Conservation (phyloP, 441 rosid species). For the Oxalis stricta region DNA sequence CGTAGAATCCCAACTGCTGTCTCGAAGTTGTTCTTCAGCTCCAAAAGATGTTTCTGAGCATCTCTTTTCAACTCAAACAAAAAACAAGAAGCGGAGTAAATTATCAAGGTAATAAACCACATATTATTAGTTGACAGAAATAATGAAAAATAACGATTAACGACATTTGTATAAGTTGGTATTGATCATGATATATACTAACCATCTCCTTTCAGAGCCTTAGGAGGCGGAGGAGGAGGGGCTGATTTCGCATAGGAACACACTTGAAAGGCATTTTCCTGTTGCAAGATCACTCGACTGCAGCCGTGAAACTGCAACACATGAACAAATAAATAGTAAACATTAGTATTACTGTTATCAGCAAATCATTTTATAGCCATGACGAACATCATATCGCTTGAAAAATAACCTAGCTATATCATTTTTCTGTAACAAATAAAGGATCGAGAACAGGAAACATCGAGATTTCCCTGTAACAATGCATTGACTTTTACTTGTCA, state of each 20-base stretch:
- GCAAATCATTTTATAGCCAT: neutral
- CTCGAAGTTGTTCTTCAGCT: constrained; percentile 71
- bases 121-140: neutral
- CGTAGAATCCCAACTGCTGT: constrained; percentile 66
- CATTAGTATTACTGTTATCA: neutral
- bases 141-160: no score
- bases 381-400: neutral
- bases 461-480: no score
- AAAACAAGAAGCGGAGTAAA: constrained; percentile 9
- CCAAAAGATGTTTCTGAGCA: constrained; percentile 85
- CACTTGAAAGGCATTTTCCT: constrained; percentile 37
- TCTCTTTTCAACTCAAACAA: constrained; percentile 34
- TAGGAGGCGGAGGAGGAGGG: constrained; percentile 52
- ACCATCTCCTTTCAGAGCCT: constrained; percentile 82
- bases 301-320: constrained; percentile 42
- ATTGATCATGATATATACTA: constrained; percentile 13
- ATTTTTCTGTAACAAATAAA: neutral
- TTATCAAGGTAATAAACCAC: neutral
- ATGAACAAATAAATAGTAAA: neutral
- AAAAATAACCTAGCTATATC: no score
- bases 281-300: constrained; percentile 31
- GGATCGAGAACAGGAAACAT: no score
- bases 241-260: constrained; percentile 71
- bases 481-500: no score
- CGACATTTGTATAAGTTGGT: no score